phyloP scores from a whole-genome alignment of 192 early-diverging fungal genomes.

The Spinellus fusiger region DNA sequence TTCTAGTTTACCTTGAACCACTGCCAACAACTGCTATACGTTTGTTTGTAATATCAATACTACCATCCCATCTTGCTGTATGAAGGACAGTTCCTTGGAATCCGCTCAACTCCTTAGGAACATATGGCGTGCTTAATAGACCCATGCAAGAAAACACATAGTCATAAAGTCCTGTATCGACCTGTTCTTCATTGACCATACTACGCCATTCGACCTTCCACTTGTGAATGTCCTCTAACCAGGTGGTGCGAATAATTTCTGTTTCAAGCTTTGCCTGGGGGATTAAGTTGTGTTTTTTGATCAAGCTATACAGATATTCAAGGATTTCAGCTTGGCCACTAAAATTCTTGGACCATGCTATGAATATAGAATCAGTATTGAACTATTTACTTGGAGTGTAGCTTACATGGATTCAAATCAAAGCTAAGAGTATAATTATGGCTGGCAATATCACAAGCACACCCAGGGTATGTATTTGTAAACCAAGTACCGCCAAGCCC shows the following conservation, averaged over 20 bases:
- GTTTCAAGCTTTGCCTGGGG: conserved; percentile 34
- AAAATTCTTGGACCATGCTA: conserved; percentile 32
- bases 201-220: conserved; percentile 28
- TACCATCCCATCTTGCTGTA: conserved; percentile 48
- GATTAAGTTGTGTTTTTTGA: conserved; percentile 32
- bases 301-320: conserved; percentile 30
- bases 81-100: conserved; percentile 50
- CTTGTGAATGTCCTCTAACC: conserved; percentile 29
- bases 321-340: conserved; percentile 35
- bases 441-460: conserved; percentile 31
- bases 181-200: neutral
- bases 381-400: neutral
- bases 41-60: conserved; percentile 39
- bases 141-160: conserved; percentile 41
- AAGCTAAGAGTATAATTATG: conserved; percentile 33
- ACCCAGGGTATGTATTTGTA: conserved; percentile 36
- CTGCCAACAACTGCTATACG: conserved; percentile 43
- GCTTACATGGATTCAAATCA: conserved; percentile 27
- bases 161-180: conserved; percentile 1
- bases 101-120: conserved; percentile 39
- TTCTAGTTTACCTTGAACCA: conserved; percentile 36
- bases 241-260: conserved; percentile 25
- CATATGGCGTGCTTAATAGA: conserved; percentile 38
- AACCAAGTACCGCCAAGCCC: conserved; percentile 50
- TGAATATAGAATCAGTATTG: neutral